Percentiles rank a stretch among this genome's conserved stretches.
Conservation (phyloP, 805 yeast genomes). For the Starmerella apicola region DNA sequence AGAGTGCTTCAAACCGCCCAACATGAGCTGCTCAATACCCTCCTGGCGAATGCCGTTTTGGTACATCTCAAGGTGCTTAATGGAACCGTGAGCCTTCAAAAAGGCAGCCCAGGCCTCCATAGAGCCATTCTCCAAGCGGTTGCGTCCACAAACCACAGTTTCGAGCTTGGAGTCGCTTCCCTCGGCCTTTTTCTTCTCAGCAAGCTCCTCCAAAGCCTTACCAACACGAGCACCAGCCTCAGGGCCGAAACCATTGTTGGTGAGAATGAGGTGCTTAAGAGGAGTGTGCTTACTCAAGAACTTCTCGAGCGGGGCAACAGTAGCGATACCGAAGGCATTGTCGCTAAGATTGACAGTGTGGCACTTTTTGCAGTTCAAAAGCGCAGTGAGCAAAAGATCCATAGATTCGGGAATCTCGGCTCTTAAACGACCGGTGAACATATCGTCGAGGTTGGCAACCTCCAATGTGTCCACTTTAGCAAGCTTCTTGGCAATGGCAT, state of each 20-base stretch:
- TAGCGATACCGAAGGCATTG: conserved; percentile 93
- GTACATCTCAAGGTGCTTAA: conserved; percentile 65
- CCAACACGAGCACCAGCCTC: conserved; percentile 94
- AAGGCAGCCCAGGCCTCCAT: conserved; percentile 75
- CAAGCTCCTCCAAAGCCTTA: conserved; percentile 60
- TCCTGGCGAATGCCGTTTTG: conserved; percentile 96
- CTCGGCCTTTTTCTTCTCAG: conserved; percentile 44
- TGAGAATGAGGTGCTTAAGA: conserved; percentile 71
- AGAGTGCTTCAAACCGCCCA: conserved; percentile 56
- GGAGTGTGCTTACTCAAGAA: conserved; percentile 65
- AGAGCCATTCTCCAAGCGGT: conserved; percentile 92
- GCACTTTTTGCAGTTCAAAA: conserved; percentile 55
- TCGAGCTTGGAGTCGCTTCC: conserved; percentile 41
- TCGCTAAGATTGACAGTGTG: conserved; percentile 74
- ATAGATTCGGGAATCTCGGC: conserved; percentile 87
- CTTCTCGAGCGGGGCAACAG: conserved; percentile 77
- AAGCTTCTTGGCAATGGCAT: conserved; percentile 48
- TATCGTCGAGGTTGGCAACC: conserved; percentile 73
- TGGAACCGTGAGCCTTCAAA: conserved; percentile 61
- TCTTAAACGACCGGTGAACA: conserved; percentile 87
- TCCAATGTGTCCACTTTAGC: conserved; percentile 33
- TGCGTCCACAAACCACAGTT: conserved; percentile 92
- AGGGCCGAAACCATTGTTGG: conserved; percentile 98
- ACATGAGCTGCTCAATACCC: conserved; percentile 67
- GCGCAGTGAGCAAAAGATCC: conserved; percentile 56